A percentile compares a stretch with the other conserved stretches of the same genome.
Evolutionary conservation across 2,329 filamentous ascomycete species (phyloP).

Genomic region (Paramyrothecium sp.): DNA sequence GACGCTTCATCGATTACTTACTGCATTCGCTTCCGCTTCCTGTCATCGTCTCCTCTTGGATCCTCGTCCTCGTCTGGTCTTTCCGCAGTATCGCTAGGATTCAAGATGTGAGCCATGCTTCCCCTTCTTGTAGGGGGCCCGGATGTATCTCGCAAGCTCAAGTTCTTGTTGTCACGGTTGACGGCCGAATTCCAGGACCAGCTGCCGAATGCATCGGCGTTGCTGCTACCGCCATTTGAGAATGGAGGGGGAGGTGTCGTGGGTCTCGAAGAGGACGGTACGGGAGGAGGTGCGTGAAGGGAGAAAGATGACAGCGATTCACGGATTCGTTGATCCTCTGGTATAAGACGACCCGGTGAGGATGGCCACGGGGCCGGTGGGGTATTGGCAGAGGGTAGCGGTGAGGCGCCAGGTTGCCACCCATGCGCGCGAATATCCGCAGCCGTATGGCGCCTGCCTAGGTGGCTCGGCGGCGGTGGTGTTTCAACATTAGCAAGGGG

Average conservation of each 20-base stretch:
- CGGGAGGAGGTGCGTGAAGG: constrained; percentile 37
- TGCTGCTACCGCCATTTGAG: constrained; percentile 38
- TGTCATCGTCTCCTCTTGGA: constrained; percentile 53
- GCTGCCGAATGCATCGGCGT: constrained; percentile 46
- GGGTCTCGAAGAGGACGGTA: constrained; percentile 50
- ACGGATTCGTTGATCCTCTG: constrained; percentile 54
- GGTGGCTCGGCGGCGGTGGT: constrained; percentile 59
- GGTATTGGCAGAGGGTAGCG: constrained; percentile 59
- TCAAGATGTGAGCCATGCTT: constrained; percentile 64
- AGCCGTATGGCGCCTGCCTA: constrained; percentile 85
- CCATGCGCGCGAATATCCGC: constrained; percentile 91
- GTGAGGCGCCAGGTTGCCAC: constrained; percentile 65
- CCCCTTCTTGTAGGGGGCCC: constrained; percentile 55
- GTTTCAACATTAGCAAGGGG: constrained; percentile 59
- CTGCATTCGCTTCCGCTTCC: constrained; percentile 61
- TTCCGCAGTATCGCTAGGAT: constrained; percentile 56
- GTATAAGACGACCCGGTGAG: constrained; percentile 48
- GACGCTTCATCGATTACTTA: constrained; percentile 20
- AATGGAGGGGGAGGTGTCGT: constrained; percentile 53
- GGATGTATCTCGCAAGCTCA: constrained; percentile 53
- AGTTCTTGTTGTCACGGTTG: constrained; percentile 47
- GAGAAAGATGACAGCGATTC: constrained; percentile 59
- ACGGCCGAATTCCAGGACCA: constrained; percentile 56
- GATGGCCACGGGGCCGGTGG: constrained; percentile 52
- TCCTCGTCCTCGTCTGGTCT: constrained; percentile 57